Evolutionary conservation across 73 alveolate genomes (phyloP), one percentile per base, ranked within the genome.

Genomic region (Tetrahymena malaccensis): DNA sequence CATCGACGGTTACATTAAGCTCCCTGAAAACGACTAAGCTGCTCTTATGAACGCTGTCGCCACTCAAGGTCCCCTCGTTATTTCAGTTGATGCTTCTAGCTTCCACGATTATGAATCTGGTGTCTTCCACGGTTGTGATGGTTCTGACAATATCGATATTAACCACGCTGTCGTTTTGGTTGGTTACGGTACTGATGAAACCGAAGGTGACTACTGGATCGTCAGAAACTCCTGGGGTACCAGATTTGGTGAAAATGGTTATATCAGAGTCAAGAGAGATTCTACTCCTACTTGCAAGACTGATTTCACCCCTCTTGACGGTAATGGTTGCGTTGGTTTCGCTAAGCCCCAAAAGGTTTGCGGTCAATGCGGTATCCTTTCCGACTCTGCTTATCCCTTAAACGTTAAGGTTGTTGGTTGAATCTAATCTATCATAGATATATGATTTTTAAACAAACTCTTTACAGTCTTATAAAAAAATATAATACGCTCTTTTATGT

Each of bases 211-310:
- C 43, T 96, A 43, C 89, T 96, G 97, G 97, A 43, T 95, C 57
- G 93, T 96, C 44, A 96, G 97, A 96, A 96, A 95, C 94, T 96
- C 98, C 85, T 96, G 98, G 98, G 97, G 98, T 38, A 85, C 94
- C 38, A 33, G 55, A 70, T 96, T 94, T 96, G 98, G 98, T 85
- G 98, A 96, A 85, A 94, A 96, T 58, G 98, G 98, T 70, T 96
- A 96, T 83, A 56, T 95, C 55, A 96, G 97, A 96, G 89, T 96
- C 17, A 10, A 70, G 37, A 70, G 89, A 70, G 89, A 70, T 0
- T 3, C 89, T 70, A 70, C 89, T 70, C 89, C 89, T 70, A 31
- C 22, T n/a, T 70, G 89, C 43, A 10, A 70, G 43, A 70, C 89
- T 70, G 89, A 70, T 31, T 70, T 70, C 37, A 70, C 89, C 89